Conservation (phyloP, 345 rosid genomes). For the Eucalyptus regnans region DNA sequence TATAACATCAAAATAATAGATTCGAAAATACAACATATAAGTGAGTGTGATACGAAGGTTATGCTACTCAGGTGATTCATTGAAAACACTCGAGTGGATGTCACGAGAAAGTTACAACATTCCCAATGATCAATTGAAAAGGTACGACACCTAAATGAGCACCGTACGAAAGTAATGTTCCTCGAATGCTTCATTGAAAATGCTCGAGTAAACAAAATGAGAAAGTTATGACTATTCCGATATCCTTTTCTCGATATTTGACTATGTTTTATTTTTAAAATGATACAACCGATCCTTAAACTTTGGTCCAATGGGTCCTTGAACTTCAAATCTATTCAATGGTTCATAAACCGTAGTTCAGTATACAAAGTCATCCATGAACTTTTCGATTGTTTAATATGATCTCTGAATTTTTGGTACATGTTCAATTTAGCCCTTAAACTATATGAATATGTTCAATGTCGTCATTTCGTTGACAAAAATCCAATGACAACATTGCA, state of each 20-base stretch:
- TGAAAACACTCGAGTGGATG: too few species aligned
- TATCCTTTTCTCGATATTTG: fast-evolving
- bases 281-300: background rate
- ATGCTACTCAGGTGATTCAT: fast-evolving
- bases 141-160: fast-evolving
- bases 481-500: too few species aligned
- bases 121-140: fast-evolving
- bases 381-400: too few species aligned
- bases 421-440: fast-evolving
- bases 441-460: fast-evolving
- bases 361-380: fast-evolving
- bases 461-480: too few species aligned
- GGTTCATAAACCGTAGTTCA: fast-evolving
- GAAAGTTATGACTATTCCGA: fast-evolving
- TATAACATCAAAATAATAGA: too few species aligned
- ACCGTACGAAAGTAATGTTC: fast-evolving
- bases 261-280: too few species aligned
- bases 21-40: fast-evolving
- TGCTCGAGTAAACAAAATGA: fast-evolving
- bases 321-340: fast-evolving
- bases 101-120: background rate
- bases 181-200: too few species aligned
- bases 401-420: fast-evolving
- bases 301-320: fast-evolving
- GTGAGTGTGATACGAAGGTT: fast-evolving